Base-by-base conservation (phyloP, 2,329 filamentous ascomycete genomes). In the Cercospora sojina region DNA sequence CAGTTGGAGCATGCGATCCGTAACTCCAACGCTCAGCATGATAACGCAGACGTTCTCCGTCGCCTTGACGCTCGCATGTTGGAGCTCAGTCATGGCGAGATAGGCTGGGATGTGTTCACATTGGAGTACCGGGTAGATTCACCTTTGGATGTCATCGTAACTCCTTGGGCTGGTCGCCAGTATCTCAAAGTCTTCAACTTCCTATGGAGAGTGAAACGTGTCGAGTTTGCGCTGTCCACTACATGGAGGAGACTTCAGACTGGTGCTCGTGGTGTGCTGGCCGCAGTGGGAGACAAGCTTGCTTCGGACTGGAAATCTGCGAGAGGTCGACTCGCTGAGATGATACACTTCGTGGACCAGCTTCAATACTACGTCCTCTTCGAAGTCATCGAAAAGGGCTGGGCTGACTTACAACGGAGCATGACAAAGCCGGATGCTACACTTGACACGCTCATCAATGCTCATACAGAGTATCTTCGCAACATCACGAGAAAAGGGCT, bases 151-250 rank as follows among this genome's bases (percentile, higher is more conserved):
- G 95, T 99, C 29, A 93, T 99, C 57, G 93, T 99, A 43, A 98
- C 94, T 0, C 92, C 96, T 49, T 97, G 93, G 87, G 93, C 93
- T 55, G 94, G 91, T 71, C 91, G 94, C 23, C 94, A 99, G 77
- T 99, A 99, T 77, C 89, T 99, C 73, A 98, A 98, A 77, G 92
- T 99, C 9, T 99, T 99, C 86, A 99, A 99, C 80, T 97, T 99
- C 76, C 85, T 99, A 3, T 99, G 95, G 94, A 90, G 95, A 69
- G 92, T 99, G 75, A 99, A 99, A 81, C 90, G 95, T 29, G 95
- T 99, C 60, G 95, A 99, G 76, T 99, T 98, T 75, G 93, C 92
- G 0, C 86, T 99, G 1, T 87, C 90, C 5, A 92, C 91, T 12
- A 95, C 92, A 47, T 99, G 95, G 93, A 89, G 95, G 65, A 91